Evolutionary conservation across 78 protist genomes (phyloP).

Genomic region (Bigelowiella natans): DNA sequence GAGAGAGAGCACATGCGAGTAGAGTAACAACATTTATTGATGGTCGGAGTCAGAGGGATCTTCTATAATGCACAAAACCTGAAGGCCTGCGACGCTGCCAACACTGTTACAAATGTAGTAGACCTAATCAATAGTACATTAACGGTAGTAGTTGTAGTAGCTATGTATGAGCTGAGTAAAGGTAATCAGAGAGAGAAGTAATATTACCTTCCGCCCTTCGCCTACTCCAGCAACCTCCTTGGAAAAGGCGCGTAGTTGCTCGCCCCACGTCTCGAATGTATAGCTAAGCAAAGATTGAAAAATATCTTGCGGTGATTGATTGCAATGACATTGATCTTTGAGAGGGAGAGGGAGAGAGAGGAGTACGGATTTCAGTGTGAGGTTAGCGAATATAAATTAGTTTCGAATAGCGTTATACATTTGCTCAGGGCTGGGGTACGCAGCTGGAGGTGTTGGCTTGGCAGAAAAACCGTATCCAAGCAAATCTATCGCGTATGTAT

Average conservation of each 20-base stretch:
- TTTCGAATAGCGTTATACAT: not conserved
- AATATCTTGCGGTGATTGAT: not conserved
- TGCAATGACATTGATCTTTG: not conserved
- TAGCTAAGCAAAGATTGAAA: slow-evolving; percentile 3
- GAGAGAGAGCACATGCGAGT: not conserved
- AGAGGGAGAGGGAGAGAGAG: not conserved
- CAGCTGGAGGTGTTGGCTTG: slow-evolving; percentile 14
- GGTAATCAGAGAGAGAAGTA: too few species aligned
- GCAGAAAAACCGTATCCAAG: slow-evolving; percentile 26
- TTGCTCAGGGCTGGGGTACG: not conserved
- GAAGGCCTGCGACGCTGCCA: slow-evolving; percentile 13
- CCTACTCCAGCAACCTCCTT: not conserved
- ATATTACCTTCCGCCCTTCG: not conserved
- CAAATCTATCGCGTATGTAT: slow-evolving; percentile 25
- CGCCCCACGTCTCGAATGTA: slow-evolving; percentile 40
- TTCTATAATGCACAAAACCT: too few species aligned
- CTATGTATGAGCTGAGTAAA: too few species aligned
- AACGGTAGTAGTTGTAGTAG: not conserved
- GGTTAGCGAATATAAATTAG: not conserved
- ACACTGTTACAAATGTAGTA: slow-evolving; percentile 17
- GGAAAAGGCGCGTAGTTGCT: slow-evolving; percentile 15
- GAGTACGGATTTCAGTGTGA: not conserved
- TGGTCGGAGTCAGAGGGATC: too few species aligned
- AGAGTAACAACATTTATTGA: too few species aligned
- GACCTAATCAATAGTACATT: not conserved